These are phyloP conservation scores for Russula abietina DNA, from an alignment of 768 basidiomycete genomes.

Conservation along the genomic window DNA sequence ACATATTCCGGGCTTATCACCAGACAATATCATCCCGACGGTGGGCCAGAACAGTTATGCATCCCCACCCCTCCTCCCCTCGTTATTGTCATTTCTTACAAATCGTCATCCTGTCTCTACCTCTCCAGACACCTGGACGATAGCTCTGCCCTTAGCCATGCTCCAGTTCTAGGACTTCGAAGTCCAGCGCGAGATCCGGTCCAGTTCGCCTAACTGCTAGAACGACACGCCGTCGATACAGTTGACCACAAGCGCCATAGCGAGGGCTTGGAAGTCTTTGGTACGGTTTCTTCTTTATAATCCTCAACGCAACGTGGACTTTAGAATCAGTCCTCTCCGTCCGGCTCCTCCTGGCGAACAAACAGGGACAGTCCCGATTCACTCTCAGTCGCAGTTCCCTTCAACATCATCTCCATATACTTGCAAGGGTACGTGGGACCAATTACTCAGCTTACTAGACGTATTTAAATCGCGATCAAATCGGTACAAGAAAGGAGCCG, in stretches of 20 bases:
- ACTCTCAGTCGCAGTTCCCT: slow-evolving; percentile 63
- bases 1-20: slow-evolving; percentile 87
- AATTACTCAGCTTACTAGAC: too few relatives aligned
- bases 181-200: slow-evolving; percentile 87
- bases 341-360: slow-evolving; percentile 91
- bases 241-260: slow-evolving; percentile 80
- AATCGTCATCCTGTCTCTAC: too few relatives aligned
- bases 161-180: slow-evolving; percentile 97
- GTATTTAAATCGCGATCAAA: too few relatives aligned
- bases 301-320: slow-evolving; percentile 2
- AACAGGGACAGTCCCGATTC: slow-evolving; percentile 82
- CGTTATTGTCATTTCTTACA: too few relatives aligned
- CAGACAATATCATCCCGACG: slow-evolving; percentile 92
- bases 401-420: too few relatives aligned
- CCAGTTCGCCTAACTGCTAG: slow-evolving; percentile 93
- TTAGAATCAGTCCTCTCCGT: slow-evolving; percentile 80
- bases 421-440: too few relatives aligned
- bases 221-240: slow-evolving; percentile 94
- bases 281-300: slow-evolving; percentile 42
- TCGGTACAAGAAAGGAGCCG: too few relatives aligned
- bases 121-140: slow-evolving; percentile 62
- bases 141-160: slow-evolving; percentile 86
- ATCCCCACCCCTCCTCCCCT: too few relatives aligned
- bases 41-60: slow-evolving; percentile 96
- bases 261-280: slow-evolving; percentile 97